Conservation (phyloP, 805 yeast species). For the Candida bentonensis region DNA sequence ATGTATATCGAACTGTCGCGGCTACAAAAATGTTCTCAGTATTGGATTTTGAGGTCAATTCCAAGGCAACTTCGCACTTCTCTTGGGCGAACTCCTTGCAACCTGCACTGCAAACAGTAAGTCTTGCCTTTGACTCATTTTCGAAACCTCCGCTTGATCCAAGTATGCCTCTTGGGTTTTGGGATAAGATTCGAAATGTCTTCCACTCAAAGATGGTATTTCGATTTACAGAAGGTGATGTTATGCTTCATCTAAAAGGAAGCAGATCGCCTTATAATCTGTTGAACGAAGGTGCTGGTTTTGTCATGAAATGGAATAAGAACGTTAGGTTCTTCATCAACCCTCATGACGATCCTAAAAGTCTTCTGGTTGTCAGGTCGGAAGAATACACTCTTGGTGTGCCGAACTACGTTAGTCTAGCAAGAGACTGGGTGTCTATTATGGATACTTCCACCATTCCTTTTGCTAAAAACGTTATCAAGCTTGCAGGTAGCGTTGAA, state of each 20-base stretch:
- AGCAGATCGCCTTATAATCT: conserved; percentile 67
- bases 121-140: conserved; percentile 66
- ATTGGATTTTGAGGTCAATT: conserved; percentile 38
- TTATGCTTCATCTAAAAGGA: conserved; percentile 39
- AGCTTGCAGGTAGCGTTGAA: conserved; percentile 49
- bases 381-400: conserved; percentile 53
- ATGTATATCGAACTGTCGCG: conserved; percentile 62
- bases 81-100: conserved; percentile 80
- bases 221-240: conserved; percentile 32
- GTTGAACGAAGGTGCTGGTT: conserved; percentile 59
- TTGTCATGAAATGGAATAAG: conserved; percentile 55
- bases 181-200: conserved; percentile 76
- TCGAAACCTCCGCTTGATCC: conserved; percentile 86
- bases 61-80: conserved; percentile 46
- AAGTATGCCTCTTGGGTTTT: conserved; percentile 70
- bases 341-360: conserved; percentile 50
- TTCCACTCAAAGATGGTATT: conserved; percentile 60
- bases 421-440: conserved; percentile 15
- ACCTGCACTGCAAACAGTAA: conserved; percentile 69
- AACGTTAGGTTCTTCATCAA: conserved; percentile 49
- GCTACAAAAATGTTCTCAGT: conserved; percentile 60
- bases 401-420: conserved; percentile 53
- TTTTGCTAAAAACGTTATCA: conserved; percentile 37
- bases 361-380: conserved; percentile 51
- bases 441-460: conserved; percentile 18